phyloP scores from a whole-genome alignment of 2,329 filamentous ascomycete genomes.

The Aspergillus neoniger region DNA sequence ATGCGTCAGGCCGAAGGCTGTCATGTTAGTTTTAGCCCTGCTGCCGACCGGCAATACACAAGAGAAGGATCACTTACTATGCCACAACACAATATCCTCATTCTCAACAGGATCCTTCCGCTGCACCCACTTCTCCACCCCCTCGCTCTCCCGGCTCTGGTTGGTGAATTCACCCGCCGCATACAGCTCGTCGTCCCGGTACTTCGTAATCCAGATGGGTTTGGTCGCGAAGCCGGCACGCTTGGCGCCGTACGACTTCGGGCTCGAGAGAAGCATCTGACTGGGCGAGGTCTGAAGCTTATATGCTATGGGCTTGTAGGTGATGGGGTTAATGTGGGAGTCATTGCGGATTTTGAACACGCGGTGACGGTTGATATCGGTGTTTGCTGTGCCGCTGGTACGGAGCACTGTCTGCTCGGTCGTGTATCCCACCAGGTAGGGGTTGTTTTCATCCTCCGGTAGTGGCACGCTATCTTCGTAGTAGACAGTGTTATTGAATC shows the following conservation, averaged over 20 bases:
- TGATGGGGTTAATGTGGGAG: constrained; percentile 47
- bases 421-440: constrained; percentile 63
- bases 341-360: constrained; percentile 58
- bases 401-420: constrained; percentile 55
- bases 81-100: constrained; percentile 44
- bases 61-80: constrained; percentile 31
- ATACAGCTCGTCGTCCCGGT: constrained; percentile 55
- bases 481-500: constrained; percentile 56
- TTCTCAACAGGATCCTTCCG: constrained; percentile 54
- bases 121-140: constrained; percentile 54
- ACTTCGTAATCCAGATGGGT: constrained; percentile 58
- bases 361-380: constrained; percentile 52
- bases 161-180: constrained; percentile 56
- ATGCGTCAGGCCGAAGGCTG: constrained; percentile 60
- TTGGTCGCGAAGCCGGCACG: constrained; percentile 56
- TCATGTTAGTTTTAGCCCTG: neutral
- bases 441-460: constrained; percentile 59
- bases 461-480: constrained; percentile 58
- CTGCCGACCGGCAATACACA: neutral
- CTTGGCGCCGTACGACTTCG: constrained; percentile 47
- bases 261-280: constrained; percentile 53
- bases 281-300: constrained; percentile 52
- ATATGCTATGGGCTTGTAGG: constrained; percentile 51
- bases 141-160: constrained; percentile 55
- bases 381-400: constrained; percentile 53